phyloP scores from a whole-genome alignment of 371 early-diverging fungal genomes.

The Lichtheimia hyalospora region DNA sequence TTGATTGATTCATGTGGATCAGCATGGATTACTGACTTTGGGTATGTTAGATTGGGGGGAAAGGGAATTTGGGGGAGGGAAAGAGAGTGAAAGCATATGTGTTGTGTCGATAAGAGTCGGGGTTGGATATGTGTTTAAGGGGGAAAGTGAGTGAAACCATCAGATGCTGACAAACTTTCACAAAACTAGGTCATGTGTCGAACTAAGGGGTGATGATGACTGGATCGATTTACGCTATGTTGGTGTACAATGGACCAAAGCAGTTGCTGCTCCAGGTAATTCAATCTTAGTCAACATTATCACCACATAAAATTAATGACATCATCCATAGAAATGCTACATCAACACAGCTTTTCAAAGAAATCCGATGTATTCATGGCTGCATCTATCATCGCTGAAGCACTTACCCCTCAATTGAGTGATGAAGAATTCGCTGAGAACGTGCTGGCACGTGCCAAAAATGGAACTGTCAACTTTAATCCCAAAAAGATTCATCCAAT shows the following conservation, averaged over 20 bases:
- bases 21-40: constrained; percentile 41
- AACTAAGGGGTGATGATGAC: too few species aligned
- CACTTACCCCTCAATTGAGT: constrained; percentile 21
- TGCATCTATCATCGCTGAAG: constrained; percentile 27
- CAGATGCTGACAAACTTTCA: too few species aligned
- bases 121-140: too few species aligned
- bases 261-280: constrained; percentile 36
- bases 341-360: constrained; percentile 15
- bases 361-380: constrained; percentile 44
- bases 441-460: constrained; percentile 12
- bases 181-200: too few species aligned
- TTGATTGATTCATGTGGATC: constrained; percentile 30
- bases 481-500: constrained; percentile 7
- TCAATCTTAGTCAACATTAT: neutral
- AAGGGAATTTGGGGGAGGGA: neutral
- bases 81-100: too few species aligned
- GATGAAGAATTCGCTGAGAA: constrained; percentile 20
- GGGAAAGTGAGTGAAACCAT: too few species aligned
- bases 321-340: constrained; percentile 23
- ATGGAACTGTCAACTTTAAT: constrained; percentile 17
- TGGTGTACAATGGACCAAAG: constrained; percentile 29
- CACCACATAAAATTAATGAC: neutral
- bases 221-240: constrained; percentile 5
- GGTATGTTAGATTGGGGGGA: constrained; percentile 13
- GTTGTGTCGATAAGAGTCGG: too few species aligned